These are phyloP conservation scores for Coniochaeta sp. DNA, from an alignment of 2,329 filamentous ascomycete genomes.

Conservation along the genomic window DNA sequence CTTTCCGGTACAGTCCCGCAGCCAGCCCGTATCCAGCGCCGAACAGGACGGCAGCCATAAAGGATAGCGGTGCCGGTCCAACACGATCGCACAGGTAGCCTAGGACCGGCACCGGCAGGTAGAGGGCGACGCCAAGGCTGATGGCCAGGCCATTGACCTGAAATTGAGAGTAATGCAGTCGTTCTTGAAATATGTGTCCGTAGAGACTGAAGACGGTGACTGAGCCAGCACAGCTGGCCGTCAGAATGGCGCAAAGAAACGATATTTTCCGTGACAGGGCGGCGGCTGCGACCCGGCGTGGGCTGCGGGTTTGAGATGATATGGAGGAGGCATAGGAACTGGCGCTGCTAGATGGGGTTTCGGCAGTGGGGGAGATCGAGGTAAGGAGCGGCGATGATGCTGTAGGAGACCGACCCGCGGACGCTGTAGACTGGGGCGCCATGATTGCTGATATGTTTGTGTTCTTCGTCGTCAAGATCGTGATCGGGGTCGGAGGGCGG, in stretches of 20 bases:
- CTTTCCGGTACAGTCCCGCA: conserved; percentile 62
- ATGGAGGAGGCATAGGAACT: conserved; percentile 16
- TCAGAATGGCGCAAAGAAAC: conserved; percentile 47
- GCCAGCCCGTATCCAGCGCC: conserved; percentile 77
- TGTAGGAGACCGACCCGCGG: background rate
- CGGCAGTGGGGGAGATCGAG: conserved; percentile 6
- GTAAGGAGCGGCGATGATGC: background rate
- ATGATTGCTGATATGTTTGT: background rate
- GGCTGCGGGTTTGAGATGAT: conserved; percentile 9
- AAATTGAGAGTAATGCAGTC: conserved; percentile 80
- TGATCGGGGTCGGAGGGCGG: background rate
- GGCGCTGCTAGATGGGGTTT: conserved; percentile 8
- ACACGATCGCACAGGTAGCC: conserved; percentile 89
- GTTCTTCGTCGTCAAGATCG: background rate
- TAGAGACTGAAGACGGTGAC: conserved; percentile 94
- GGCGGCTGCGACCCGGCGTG: conserved; percentile 14
- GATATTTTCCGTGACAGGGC: conserved; percentile 33
- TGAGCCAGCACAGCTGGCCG: conserved; percentile 75
- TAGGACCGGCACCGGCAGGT: conserved; percentile 83
- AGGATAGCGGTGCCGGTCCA: conserved; percentile 69
- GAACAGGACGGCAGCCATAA: conserved; percentile 68
- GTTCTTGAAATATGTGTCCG: conserved; percentile 80
- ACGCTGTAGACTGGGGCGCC: background rate
- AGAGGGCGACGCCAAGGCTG: conserved; percentile 62
- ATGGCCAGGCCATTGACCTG: conserved; percentile 65